Evolutionary conservation across 148 eudicot species (phyloP).

Genomic region (Diospyros kaki): DNA sequence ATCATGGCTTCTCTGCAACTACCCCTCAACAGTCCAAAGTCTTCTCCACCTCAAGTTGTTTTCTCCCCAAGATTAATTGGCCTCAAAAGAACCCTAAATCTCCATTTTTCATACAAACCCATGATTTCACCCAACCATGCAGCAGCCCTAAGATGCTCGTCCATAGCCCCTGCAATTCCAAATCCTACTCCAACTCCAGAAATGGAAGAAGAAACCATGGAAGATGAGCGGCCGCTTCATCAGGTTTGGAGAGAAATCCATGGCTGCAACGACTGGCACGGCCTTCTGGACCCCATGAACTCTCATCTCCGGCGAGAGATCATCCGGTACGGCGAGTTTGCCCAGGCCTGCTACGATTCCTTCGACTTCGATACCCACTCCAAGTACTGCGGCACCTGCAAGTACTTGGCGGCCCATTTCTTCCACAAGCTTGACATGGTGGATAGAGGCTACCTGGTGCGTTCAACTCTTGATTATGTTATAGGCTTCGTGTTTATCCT

Average conservation of each 20-base stretch:
- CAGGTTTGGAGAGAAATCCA: constrained; percentile 68
- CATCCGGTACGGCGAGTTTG: constrained; percentile 75
- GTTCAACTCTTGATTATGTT: too few relatives aligned
- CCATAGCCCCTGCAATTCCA: constrained; percentile 2
- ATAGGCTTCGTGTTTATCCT: too few relatives aligned
- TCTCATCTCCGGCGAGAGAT: constrained; percentile 58
- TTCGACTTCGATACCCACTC: constrained; percentile 88
- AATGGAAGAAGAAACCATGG: constrained; percentile 6
- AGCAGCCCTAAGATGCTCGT: constrained; percentile 1
- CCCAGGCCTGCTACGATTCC: constrained; percentile 81
- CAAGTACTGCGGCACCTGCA: constrained; percentile 85
- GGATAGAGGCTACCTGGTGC: constrained; percentile 42
- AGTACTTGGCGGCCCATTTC: constrained; percentile 48
- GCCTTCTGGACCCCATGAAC: constrained; percentile 70
- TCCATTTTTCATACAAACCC: constrained; percentile 8
- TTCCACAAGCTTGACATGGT: constrained; percentile 56
- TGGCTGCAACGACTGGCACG: constrained; percentile 63
- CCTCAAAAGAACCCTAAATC: constrained; percentile 7
- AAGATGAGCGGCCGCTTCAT: constrained; percentile 36
- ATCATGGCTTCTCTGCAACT: constrained; percentile 17
- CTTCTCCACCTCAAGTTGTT: background rate
- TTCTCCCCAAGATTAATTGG: background rate
- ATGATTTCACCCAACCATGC: background rate
- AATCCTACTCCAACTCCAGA: constrained; percentile 8
- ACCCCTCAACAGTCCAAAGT: background rate